phyloP scores from a whole-genome alignment of 768 basidiomycete species.

The Lyophyllum semitale region DNA sequence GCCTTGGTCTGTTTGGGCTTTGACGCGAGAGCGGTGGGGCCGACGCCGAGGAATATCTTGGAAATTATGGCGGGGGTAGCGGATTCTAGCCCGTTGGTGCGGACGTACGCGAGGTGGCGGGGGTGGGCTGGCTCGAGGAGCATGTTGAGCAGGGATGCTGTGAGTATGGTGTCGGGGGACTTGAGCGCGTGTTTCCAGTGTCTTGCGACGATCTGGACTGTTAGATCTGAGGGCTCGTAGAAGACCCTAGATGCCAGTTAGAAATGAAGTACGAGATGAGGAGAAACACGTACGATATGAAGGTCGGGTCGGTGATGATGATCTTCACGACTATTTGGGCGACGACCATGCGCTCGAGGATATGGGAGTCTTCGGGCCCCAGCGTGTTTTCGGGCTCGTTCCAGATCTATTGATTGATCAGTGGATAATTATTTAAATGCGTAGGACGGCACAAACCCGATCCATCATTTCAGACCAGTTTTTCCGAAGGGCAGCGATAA shows the following conservation, averaged over 20 bases:
- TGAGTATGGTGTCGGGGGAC: not conserved
- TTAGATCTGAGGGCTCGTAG: constrained; percentile 6
- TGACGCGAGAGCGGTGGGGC: not conserved
- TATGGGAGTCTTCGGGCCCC: constrained; percentile 1
- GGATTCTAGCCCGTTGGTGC: not conserved
- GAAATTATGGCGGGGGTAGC: not conserved
- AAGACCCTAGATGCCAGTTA: not conserved
- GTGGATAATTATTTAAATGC: not conserved
- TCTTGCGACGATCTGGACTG: constrained; percentile 8
- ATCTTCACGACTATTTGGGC: constrained; percentile 2
- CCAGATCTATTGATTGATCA: constrained; percentile 1
- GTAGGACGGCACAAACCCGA: not conserved
- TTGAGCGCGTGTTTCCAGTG: constrained; percentile 9
- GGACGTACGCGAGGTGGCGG: constrained; percentile 1
- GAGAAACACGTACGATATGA: constrained; percentile 1
- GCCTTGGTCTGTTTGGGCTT: constrained; percentile 5
- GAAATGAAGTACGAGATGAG: not conserved
- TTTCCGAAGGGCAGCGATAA: constrained; percentile 5
- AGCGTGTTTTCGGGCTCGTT: constrained; percentile 10
- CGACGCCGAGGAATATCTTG: constrained; percentile 7
- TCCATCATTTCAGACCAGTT: constrained; percentile 14
- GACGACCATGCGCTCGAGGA: constrained; percentile 8
- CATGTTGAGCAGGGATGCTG: not conserved
- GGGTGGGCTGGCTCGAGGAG: constrained; percentile 4
- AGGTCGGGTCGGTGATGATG: constrained; percentile 2